A percentile compares a stretch with the other conserved stretches of the same genome.
phyloP scores from a whole-genome alignment of 768 basidiomycete genomes.

The Lactifluus echinatus region DNA sequence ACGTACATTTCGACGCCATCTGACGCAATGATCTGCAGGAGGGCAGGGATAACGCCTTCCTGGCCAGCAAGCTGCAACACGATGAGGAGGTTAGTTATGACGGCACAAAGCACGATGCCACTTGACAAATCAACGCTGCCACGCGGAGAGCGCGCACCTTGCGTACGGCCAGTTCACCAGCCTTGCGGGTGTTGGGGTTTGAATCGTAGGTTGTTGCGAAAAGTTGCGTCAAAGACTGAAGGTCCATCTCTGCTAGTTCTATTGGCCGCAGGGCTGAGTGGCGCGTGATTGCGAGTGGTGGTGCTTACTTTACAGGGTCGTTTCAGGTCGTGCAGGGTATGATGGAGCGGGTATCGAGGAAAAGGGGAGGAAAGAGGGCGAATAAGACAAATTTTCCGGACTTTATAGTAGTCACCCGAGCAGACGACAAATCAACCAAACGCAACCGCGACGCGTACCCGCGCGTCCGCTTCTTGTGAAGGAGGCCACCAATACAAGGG shows the following conservation, averaged over 20 bases:
- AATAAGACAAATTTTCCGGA: background rate
- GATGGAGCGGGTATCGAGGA: constrained; percentile 10
- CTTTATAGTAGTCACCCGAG: constrained; percentile 5
- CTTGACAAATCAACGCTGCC: background rate
- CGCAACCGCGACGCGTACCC: constrained; percentile 18
- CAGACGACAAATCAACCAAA: background rate
- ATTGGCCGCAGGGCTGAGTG: background rate
- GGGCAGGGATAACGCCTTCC: constrained; percentile 76
- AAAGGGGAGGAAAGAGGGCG: background rate
- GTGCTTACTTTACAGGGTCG: background rate
- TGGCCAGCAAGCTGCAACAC: constrained; percentile 55
- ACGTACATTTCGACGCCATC: constrained; percentile 72
- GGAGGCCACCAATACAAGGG: background rate
- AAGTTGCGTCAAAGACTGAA: constrained; percentile 65
- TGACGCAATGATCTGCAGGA: constrained; percentile 77
- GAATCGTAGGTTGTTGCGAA: constrained; percentile 75
- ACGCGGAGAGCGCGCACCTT: constrained; percentile 41
- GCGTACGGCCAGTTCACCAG: constrained; percentile 81
- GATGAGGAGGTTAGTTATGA: constrained; percentile 8
- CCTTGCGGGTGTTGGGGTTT: constrained; percentile 80
- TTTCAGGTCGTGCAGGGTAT: constrained; percentile 8
- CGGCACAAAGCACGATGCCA: background rate
- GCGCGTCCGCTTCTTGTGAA: background rate
- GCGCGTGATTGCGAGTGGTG: background rate
- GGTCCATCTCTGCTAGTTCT: constrained; percentile 44